These are phyloP conservation scores for Canariomyces notabilis DNA, from an alignment of 2,329 filamentous ascomycete genomes.

Conservation along the genomic window DNA sequence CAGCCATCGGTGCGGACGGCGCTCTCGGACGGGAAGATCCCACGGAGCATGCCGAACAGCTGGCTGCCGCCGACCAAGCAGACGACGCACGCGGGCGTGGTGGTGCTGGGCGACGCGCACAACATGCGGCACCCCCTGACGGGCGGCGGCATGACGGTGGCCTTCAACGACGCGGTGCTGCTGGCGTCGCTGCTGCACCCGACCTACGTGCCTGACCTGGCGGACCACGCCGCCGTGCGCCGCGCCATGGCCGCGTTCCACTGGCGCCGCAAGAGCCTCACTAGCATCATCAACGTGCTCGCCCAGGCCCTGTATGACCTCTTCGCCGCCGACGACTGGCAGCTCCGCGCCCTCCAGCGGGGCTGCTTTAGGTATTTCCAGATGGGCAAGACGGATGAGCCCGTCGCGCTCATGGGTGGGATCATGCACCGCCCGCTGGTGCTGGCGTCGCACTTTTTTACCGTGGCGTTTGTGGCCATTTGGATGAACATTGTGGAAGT, in stretches of 20 bases:
- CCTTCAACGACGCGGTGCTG: slow-evolving; percentile 83
- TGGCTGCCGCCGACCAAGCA: slow-evolving; percentile 75
- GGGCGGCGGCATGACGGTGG: slow-evolving; percentile 96
- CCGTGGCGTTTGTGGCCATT: slow-evolving; percentile 82
- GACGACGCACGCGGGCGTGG: slow-evolving; percentile 57
- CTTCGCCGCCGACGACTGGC: slow-evolving; percentile 77
- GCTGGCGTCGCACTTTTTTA: slow-evolving; percentile 90
- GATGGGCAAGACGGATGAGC: slow-evolving; percentile 68
- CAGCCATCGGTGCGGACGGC: slow-evolving; percentile 71
- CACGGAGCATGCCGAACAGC: slow-evolving; percentile 87
- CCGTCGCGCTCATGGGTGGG: slow-evolving; percentile 75
- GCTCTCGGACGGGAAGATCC: slow-evolving; percentile 70
- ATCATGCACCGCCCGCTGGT: slow-evolving; percentile 71
- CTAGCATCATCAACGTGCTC: slow-evolving; percentile 93
- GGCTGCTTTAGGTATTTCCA: slow-evolving; percentile 95
- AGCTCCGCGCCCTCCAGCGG: slow-evolving; percentile 74
- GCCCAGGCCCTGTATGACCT: slow-evolving; percentile 88
- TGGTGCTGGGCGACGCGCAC: slow-evolving; percentile 87
- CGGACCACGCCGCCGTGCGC: slow-evolving; percentile 60
- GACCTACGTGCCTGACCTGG: slow-evolving; percentile 60
- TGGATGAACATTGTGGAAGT: slow-evolving; percentile 52
- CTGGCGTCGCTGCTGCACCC: slow-evolving; percentile 71
- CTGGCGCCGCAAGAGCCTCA: slow-evolving; percentile 77
- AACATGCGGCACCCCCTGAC: slow-evolving; percentile 99
- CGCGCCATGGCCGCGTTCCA: slow-evolving; percentile 71